phyloP scores from a whole-genome alignment of 73 alveolate species.

The Stentor coeruleus region DNA sequence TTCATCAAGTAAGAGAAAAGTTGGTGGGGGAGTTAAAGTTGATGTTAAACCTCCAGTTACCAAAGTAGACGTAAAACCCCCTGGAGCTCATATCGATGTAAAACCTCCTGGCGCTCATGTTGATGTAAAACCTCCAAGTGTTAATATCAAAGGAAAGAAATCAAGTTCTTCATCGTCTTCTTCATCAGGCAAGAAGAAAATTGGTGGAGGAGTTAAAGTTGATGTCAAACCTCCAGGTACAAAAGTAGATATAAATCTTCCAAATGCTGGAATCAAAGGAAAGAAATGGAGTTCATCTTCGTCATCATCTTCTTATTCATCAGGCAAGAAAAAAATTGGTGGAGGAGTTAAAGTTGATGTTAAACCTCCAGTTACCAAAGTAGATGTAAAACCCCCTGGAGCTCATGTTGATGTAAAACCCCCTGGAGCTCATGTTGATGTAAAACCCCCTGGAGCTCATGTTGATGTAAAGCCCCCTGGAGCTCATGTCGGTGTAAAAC shows the following conservation, averaged over 20 bases:
- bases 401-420: not conserved
- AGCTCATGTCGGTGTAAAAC: not conserved
- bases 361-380: not conserved
- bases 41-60: not conserved
- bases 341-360: not conserved
- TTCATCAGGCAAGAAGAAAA: not conserved
- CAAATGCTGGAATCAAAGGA: not conserved
- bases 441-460: not conserved
- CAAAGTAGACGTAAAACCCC: not conserved
- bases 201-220: not conserved
- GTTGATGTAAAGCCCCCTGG: not conserved
- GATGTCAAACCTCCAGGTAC: not conserved
- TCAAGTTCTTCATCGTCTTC: not conserved
- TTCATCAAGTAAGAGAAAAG: not conserved
- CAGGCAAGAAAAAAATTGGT: not conserved
- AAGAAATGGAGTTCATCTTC: not conserved
- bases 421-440: not conserved
- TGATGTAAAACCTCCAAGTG: not conserved
- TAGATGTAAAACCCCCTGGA: not conserved
- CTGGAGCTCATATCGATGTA: not conserved
- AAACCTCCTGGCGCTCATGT: not conserved
- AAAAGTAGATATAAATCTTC: not conserved
- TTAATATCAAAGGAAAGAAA: not conserved
- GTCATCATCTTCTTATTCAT: not conserved
- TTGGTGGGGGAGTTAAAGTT: not conserved